Evolutionary conservation across 1,284 basidiomycete species (phyloP).

Genomic region (Sporisorium reilianum): DNA sequence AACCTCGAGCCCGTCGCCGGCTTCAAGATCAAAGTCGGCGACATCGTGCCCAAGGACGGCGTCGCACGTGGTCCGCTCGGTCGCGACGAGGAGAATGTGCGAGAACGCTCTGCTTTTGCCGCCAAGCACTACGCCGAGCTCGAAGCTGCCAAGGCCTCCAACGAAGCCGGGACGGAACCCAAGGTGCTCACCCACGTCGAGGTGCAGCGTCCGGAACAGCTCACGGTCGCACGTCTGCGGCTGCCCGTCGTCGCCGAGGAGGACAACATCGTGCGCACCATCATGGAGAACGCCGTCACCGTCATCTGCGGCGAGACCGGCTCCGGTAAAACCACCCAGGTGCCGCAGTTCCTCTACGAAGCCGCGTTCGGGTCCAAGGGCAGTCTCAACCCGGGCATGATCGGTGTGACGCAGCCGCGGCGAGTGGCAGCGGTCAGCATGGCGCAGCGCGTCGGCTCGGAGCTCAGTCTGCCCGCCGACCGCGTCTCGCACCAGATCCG

Average conservation of each 20-base stretch:
- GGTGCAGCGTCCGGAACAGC: slow-evolving; percentile 79
- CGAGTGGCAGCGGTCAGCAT: slow-evolving; percentile 97
- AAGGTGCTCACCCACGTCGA: slow-evolving; percentile 73
- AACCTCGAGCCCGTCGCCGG: slow-evolving; percentile 64
- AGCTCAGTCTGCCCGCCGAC: slow-evolving; percentile 83
- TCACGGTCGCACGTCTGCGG: slow-evolving; percentile 81
- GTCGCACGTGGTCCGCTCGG: slow-evolving; percentile 66
- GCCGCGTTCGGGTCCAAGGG: slow-evolving; percentile 89
- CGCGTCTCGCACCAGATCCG: slow-evolving; percentile 95
- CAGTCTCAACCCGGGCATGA: slow-evolving; percentile 95
- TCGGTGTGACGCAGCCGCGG: slow-evolving; percentile 96
- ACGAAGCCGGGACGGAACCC: slow-evolving; percentile 3
- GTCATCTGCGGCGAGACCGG: slow-evolving; percentile 88
- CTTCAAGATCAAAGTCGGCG: slow-evolving; percentile 58
- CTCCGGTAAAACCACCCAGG: slow-evolving; percentile 97
- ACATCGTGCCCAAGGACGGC: slow-evolving; percentile 64
- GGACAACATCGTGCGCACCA: slow-evolving; percentile 90
- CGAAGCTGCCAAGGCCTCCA: slow-evolving; percentile 27
- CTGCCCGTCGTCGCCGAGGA: slow-evolving; percentile 94
- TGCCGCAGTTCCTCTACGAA: slow-evolving; percentile 92
- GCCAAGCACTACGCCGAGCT: slow-evolving; percentile 49
- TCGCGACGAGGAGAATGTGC: slow-evolving; percentile 38
- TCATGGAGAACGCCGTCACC: slow-evolving; percentile 83
- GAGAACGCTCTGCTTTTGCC: slow-evolving; percentile 56
- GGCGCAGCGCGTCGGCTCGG: slow-evolving; percentile 88